Evolutionary conservation across 75 land plant species (phyloP), one percentile per base, ranked within the genome.

Genomic region (Isoetes taiwanensis): DNA sequence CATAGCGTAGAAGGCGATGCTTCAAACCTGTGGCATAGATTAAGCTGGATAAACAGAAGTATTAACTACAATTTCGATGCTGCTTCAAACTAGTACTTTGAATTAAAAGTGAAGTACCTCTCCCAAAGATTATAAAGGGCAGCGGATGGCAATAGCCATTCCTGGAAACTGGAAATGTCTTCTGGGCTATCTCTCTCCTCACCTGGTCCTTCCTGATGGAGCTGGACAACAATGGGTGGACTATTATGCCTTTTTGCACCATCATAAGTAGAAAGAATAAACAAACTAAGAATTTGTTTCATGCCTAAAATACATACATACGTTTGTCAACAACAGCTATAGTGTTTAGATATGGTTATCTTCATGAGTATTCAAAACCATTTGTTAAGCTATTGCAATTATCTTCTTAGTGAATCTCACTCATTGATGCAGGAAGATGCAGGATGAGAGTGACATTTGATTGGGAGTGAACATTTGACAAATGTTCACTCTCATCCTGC

Each of bases 51-150:
- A 28, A 11, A 20, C 17, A 56, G 20, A 61, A 3, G 21, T 60
- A 3, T 54, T 28, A 30, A 42, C 8, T 17, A n/a, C 3, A 14
- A 4, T 21, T 4, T 4, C 12, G 2, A 24, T 10, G 53, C 21
- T 40, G 11, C n/a, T 9, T 59, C 52, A 3, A 11, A 16, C 17
- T 9, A 48, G 9, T 19, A 8, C 19, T 19, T 19, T 8, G 19
- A 12, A 11, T 11, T 12, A 11, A 11, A 48, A 8, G 52, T 19
- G 17, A 10, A 48, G 9, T 11, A 90, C 97, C 97, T 90, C 46
- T 80, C 91, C 97, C 97, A 90, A 57, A 90, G 58, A 28, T 87
- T 91, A 72, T 90, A 75, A 69, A 86, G 85, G 59, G 85, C 97
- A 67, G 70, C 80, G 4, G 87, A 83, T 19, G 97, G 97, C 38